phyloP scores from a whole-genome alignment of 2,329 filamentous ascomycete species.

The Aspergillus persii region DNA sequence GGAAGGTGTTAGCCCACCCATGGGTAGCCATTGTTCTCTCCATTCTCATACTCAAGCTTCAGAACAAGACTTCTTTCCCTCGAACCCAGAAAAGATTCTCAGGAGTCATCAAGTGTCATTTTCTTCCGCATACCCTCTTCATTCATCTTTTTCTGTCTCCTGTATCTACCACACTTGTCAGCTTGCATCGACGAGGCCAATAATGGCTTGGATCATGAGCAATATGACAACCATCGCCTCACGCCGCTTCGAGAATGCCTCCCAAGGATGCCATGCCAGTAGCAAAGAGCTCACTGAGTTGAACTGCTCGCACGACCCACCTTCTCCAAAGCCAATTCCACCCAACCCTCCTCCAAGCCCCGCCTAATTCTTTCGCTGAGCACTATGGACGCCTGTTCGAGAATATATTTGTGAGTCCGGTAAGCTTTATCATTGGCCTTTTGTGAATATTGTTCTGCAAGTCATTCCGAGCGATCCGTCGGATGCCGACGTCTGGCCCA shows the following conservation, averaged over 20 bases:
- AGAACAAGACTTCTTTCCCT: neutral
- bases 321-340: conserved; percentile 35
- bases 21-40: neutral
- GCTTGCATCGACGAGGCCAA: neutral
- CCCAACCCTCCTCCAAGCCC: conserved; percentile 43
- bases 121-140: neutral
- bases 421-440: neutral
- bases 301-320: conserved; percentile 22
- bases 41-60: neutral
- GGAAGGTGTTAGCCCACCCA: conserved; percentile 3
- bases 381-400: neutral
- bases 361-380: conserved; percentile 18
- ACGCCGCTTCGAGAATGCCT: neutral
- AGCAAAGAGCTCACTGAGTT: neutral
- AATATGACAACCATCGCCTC: neutral
- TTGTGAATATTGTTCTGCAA: neutral
- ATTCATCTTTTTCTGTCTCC: neutral
- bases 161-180: neutral
- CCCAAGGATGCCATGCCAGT: neutral
- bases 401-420: neutral
- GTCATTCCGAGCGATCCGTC: too few relatives aligned
- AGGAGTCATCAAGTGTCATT: neutral
- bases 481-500: neutral
- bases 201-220: conserved; percentile 1
- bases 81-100: neutral